These are phyloP conservation scores for Populus tremula DNA, from an alignment of 345 rosid genomes.

Conservation along the genomic window DNA sequence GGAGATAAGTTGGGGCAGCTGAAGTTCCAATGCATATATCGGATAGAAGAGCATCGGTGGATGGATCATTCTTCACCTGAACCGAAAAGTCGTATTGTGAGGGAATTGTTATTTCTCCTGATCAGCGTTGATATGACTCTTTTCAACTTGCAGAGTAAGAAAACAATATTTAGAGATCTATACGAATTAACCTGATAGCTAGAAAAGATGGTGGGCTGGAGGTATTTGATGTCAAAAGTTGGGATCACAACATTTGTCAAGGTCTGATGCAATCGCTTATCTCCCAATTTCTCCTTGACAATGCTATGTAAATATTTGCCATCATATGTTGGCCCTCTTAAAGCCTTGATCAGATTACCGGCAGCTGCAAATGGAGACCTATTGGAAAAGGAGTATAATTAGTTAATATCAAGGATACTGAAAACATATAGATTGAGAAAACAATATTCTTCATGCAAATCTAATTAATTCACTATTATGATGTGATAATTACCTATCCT, in stretches of 20 bases:
- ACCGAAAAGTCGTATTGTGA: background rate
- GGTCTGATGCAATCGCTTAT: conserved; percentile 46
- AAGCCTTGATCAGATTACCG: conserved; percentile 34
- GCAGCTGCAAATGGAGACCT: conserved; percentile 27
- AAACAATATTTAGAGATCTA: too few relatives aligned
- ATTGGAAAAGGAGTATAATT: background rate
- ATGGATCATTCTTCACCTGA: conserved; percentile 39
- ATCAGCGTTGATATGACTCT: too few relatives aligned
- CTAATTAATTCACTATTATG: background rate
- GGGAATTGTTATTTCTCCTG: background rate
- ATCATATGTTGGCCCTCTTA: conserved; percentile 60
- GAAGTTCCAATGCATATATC: conserved; percentile 64
- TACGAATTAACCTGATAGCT: conserved; percentile 40
- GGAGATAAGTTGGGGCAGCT: conserved; percentile 69
- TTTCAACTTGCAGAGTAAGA: too few relatives aligned
- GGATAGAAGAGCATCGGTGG: conserved; percentile 45
- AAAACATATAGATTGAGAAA: background rate
- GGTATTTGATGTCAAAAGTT: conserved; percentile 62
- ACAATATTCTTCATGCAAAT: background rate
- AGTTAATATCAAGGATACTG: background rate
- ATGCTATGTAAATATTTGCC: conserved; percentile 50
- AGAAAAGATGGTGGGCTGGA: conserved; percentile 67
- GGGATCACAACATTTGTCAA: conserved; percentile 73
- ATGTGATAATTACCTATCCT: background rate
- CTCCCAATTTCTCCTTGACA: conserved; percentile 46